Base-by-base conservation (phyloP, 208 protist genomes). In the Endotrypanum monterogeii region DNA sequence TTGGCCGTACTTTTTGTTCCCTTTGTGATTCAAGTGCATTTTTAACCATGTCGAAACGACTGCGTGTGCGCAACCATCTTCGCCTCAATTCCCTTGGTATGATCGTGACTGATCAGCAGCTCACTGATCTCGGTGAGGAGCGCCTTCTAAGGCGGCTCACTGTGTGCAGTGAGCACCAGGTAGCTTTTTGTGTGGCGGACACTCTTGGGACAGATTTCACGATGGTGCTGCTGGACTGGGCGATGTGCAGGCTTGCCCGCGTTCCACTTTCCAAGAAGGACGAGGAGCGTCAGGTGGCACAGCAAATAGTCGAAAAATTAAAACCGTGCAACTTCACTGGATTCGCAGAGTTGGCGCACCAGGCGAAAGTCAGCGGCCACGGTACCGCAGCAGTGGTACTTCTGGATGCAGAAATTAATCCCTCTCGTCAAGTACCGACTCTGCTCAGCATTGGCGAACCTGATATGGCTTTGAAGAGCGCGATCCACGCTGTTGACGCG, bases 1-100 rank as follows among this genome's bases (percentile, higher is more conserved):
- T 98, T 80, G 98, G 98, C 39, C 98, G 98, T 77, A 96, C 91
- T 56, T 99, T 99, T 81, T 88, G 87, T 48, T 79, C 96, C 1
- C 67, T 81, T 16, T 98, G 92, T 76, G 86, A 96, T 56, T 83
- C 94, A 1, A 68, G 89, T 32, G 65, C 74, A 46, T 98, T 99
- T 74, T 88, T 98, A 14, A 76, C 79, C 37, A 97, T 90, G 66
- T 82, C 87, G 62, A 75, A 87, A 60, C 78, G 78, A 9, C 60
- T 99, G 6, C 86, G 98, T 44, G 94, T 98, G 16, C 78, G 98
- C 25, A 99, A 99, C 84, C 87, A 89, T 41, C 73, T 96, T 56
- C 71, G 78, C 12, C 80, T 79, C 35, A 83, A 81, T 32, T 77
- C 82, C 30, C 71, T 84, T 12, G 96, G 96, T 56, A 96, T 99